Base-by-base conservation (phyloP, 176 grass and related monocot species). In the Paspalum vaginatum region DNA sequence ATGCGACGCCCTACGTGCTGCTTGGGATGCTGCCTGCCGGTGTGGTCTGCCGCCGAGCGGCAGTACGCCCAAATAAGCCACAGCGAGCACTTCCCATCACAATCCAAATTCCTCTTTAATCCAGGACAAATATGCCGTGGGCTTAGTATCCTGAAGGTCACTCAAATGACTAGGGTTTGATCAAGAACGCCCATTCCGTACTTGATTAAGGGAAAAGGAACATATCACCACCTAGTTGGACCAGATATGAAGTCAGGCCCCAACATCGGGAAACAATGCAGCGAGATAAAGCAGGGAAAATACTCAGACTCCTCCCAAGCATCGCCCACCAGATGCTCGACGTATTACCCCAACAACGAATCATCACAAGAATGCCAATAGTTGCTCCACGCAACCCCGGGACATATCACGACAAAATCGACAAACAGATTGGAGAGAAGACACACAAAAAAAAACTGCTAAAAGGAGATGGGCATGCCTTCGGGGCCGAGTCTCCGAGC, bases 171-270 rank as follows among this genome's bases (percentile, higher is more conserved):
- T 11, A 53, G 69, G 18, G 10, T 40, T 32, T 65, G 26, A 40
- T 40, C 20, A 62, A 63, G 42, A 78, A 50, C 1, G 9, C 42
- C 8, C 42, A 61, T 49, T 62, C 13, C 13, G 3, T 37, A 49
- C 4, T 20, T 17, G 60, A 70, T 47, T 46, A 7, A n/a, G 53
- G 18, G 7, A 62, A 82, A 72, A 82, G 42, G 20, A 81, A 11
- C 27, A 72, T 62, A 8, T 48, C 20, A 48, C 9, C 60, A 25
- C 66, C 66, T 15, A 43, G n/a, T 2, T 20, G 4, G 25, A 53
- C 15, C 16, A 51, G 42, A 27, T 37, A 37, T 62, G 51, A 69
- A n/a, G 21, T n/a, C n/a, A n/a, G n/a, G 40, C 7, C 4, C 0
- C 37, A 4, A 45, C n/a, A 45, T 24, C 2, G 25, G 13, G 18